Evolutionary conservation across 306 rosid genomes (phyloP).

Genomic region (Begonia masoniana): DNA sequence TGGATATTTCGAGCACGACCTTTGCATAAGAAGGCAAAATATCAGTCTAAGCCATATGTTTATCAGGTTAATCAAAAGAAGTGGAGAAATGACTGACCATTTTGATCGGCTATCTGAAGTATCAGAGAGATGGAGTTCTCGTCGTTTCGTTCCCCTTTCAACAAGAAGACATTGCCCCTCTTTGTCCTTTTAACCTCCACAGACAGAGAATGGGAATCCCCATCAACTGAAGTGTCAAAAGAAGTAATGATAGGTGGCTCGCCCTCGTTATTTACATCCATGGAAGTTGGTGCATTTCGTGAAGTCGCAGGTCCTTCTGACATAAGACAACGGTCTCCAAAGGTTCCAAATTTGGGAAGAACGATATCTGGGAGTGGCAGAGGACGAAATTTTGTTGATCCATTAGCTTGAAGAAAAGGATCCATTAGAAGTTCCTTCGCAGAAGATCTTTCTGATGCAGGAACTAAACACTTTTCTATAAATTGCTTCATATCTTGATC

Average conservation of each 20-base stretch:
- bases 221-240: conserved; percentile 5
- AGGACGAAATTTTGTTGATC: no score
- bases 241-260: no score
- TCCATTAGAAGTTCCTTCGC: conserved; percentile 74
- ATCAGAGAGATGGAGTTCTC: conserved; percentile 34
- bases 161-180: conserved; percentile 35
- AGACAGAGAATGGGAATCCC: conserved; percentile 23
- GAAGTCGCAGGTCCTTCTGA: conserved; percentile 22
- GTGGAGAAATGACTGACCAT: conserved; percentile 23
- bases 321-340: conserved; percentile 1
- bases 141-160: conserved; percentile 48
- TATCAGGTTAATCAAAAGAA: background rate
- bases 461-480: conserved; percentile 82
- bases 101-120: conserved; percentile 40
- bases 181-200: conserved; percentile 31
- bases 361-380: conserved; percentile 11
- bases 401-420: conserved; percentile 39
- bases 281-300: conserved; percentile 3
- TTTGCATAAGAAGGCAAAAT: conserved; percentile 18
- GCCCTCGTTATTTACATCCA: no score
- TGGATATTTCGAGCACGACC: conserved; percentile 67
- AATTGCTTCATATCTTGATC: conserved; percentile 61
- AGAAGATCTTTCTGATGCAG: conserved; percentile 51
- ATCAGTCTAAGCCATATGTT: background rate
- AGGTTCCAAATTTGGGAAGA: conserved; percentile 11